These are phyloP conservation scores for Gossypium lobatum DNA, from an alignment of 441 rosid genomes.

Conservation along the genomic window DNA sequence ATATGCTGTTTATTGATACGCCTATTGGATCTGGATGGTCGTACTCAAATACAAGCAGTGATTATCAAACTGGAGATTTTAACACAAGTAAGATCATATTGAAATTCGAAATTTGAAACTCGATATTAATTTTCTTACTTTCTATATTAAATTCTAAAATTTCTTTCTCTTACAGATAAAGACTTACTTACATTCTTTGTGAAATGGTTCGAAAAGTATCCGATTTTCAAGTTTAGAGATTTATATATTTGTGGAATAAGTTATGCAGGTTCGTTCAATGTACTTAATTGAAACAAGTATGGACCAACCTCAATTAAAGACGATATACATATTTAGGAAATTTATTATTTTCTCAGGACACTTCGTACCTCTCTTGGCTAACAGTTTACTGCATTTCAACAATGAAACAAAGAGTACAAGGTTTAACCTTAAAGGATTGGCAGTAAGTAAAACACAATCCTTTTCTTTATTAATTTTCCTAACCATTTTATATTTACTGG, in stretches of 20 bases:
- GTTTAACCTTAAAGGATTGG: slow-evolving; percentile 5
- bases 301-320: not conserved
- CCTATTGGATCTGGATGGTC: slow-evolving; percentile 8
- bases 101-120: not conserved
- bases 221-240: slow-evolving; percentile 4
- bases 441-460: not conserved
- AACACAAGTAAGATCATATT: not conserved
- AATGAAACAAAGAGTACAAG: not conserved
- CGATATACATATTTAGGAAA: not conserved
- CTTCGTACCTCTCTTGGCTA: not conserved
- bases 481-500: not conserved
- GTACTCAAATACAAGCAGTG: not conserved
- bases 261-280: not conserved
- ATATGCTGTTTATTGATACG: not conserved
- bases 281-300: not conserved
- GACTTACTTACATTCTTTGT: not conserved
- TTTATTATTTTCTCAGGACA: not conserved
- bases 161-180: not conserved
- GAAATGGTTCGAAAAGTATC: slow-evolving; percentile 1
- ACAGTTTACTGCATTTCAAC: not conserved
- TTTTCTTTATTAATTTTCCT: not conserved
- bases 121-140: not conserved
- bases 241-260: not conserved
- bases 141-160: not conserved
- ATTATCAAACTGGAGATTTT: not conserved